A percentile compares a stretch with the other conserved stretches of the same genome.
Evolutionary conservation across 768 basidiomycete genomes (phyloP).

Genomic region (Leucocoprinus birnbaumii): DNA sequence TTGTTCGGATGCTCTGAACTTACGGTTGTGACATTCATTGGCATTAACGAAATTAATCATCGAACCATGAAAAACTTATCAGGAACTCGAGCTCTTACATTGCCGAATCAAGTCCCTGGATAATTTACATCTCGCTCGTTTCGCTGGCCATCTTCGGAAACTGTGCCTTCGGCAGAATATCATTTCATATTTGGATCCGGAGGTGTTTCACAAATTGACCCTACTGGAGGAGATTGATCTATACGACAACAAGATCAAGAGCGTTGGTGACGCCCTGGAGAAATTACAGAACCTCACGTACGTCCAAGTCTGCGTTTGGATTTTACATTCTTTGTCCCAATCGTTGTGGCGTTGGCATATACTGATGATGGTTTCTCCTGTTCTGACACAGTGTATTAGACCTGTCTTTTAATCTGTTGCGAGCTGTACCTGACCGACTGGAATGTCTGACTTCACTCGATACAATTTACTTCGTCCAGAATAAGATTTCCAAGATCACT

Average conservation of each 20-base stretch:
- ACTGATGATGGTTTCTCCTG: conserved; percentile 7
- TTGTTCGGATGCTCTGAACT: background rate
- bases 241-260: conserved; percentile 93
- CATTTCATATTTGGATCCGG: conserved; percentile 68
- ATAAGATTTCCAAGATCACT: conserved; percentile 82
- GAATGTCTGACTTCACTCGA: conserved; percentile 56
- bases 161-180: conserved; percentile 88
- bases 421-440: conserved; percentile 63
- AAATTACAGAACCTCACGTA: conserved; percentile 54
- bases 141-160: conserved; percentile 62
- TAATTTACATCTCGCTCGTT: conserved; percentile 69
- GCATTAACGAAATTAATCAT: background rate
- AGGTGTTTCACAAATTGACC: conserved; percentile 61
- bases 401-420: conserved; percentile 92
- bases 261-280: conserved; percentile 63
- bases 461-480: conserved; percentile 94
- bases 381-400: conserved; percentile 64
- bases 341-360: background rate
- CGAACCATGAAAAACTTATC: background rate
- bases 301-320: conserved; percentile 26
- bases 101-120: conserved; percentile 67
- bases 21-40: conserved; percentile 11
- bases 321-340: background rate
- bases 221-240: conserved; percentile 88
- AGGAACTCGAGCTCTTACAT: conserved; percentile 90